Conservation (phyloP, 805 yeast genomes). For the Candida namnaoensis region DNA sequence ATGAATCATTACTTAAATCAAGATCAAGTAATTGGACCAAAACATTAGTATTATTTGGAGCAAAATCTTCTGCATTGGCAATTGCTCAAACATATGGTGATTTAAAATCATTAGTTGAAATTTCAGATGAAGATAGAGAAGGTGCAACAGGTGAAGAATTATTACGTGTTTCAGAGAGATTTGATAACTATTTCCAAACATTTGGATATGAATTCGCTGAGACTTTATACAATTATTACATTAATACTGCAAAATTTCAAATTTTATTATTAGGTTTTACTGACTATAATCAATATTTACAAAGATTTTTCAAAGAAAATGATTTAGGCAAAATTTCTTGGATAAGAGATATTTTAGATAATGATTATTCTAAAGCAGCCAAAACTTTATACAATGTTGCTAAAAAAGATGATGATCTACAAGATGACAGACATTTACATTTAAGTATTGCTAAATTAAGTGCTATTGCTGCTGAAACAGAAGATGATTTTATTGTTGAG, state of each 20-base stretch:
- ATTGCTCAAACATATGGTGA: slow-evolving; percentile 64
- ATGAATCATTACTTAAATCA: slow-evolving; percentile 15
- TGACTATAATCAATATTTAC: slow-evolving; percentile 37
- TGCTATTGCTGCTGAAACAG: slow-evolving; percentile 29
- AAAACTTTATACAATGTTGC: slow-evolving; percentile 33
- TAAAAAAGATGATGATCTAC: slow-evolving; percentile 30
- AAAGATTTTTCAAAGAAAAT: slow-evolving; percentile 40
- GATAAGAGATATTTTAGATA: slow-evolving; percentile 55
- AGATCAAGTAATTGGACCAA: slow-evolving; percentile 48
- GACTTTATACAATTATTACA: slow-evolving; percentile 50
- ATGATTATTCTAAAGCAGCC: slow-evolving; percentile 43
- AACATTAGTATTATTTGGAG: slow-evolving; percentile 39
- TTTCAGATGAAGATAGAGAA: slow-evolving; percentile 37
- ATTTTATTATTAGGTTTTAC: slow-evolving; percentile 50
- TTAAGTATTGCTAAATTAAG: slow-evolving; percentile 68
- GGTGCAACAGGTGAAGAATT: slow-evolving; percentile 9
- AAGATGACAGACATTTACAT: slow-evolving; percentile 42
- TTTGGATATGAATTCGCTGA: slow-evolving; percentile 66
- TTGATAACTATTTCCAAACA: slow-evolving; percentile 44
- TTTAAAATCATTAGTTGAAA: slow-evolving; percentile 49
- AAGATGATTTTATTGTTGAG: slow-evolving; percentile 22
- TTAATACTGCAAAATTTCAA: slow-evolving; percentile 41
- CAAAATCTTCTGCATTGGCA: slow-evolving; percentile 43
- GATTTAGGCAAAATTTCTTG: slow-evolving; percentile 54
- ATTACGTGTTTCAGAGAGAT: slow-evolving; percentile 16